These are phyloP conservation scores for Cercophora newfieldiana DNA, from an alignment of 495 filamentous ascomycete species.

Conservation along the genomic window DNA sequence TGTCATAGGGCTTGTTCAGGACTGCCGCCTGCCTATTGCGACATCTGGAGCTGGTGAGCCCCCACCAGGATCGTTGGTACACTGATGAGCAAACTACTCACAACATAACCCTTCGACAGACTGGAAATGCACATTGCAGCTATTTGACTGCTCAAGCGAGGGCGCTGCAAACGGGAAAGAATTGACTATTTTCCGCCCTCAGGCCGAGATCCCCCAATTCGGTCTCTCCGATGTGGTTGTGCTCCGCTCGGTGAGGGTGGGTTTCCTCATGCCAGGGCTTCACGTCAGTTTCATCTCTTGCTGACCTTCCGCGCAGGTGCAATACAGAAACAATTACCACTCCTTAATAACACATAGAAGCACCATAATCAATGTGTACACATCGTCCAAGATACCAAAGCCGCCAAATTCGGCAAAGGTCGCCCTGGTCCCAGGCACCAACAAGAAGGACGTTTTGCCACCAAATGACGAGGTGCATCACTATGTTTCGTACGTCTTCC, in stretches of 20 bases:
- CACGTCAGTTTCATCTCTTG: neutral
- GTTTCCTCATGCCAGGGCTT: neutral
- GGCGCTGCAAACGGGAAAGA: conserved; percentile 27
- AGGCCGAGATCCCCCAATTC: conserved; percentile 42
- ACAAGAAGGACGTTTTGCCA: conserved; percentile 7
- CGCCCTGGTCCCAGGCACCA: conserved; percentile 31
- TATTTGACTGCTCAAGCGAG: conserved; percentile 44
- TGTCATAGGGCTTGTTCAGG: conserved; percentile 52
- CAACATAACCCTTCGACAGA: conserved; percentile 38
- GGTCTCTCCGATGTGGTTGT: conserved; percentile 44
- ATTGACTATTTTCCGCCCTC: conserved; percentile 46
- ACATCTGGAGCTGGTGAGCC: conserved; percentile 45
- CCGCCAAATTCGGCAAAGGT: conserved; percentile 36
- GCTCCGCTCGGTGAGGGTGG: conserved; percentile 40
- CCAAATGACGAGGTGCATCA: conserved; percentile 30
- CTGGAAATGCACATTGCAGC: conserved; percentile 39
- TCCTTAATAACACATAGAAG: conserved; percentile 42
- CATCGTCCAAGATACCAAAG: conserved; percentile 40
- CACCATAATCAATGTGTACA: conserved; percentile 42
- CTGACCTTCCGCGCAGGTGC: conserved; percentile 13
- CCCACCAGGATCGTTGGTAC: too few relatives aligned
- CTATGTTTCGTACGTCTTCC: conserved; percentile 46
- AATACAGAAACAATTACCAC: conserved; percentile 19
- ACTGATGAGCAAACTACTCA: too few relatives aligned
- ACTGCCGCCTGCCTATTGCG: conserved; percentile 44